Percentiles rank a stretch among this genome's conserved stretches.
phyloP scores from a whole-genome alignment of 2,329 filamentous ascomycete species.

The Alternaria sp. region DNA sequence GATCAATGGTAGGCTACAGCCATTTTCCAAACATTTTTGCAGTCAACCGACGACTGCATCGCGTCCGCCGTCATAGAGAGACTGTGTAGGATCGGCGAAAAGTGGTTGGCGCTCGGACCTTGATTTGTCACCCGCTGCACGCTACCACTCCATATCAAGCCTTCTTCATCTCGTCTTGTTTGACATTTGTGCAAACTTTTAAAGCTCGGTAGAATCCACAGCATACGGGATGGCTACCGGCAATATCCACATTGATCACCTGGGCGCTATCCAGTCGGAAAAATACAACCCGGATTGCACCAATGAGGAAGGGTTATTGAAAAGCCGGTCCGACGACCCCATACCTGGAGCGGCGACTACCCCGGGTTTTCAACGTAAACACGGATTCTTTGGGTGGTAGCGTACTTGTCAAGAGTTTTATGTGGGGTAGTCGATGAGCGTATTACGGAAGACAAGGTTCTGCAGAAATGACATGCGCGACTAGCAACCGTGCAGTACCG shows the following conservation, averaged over 20 bases:
- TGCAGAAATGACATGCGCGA: neutral
- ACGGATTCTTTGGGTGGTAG: conserved; percentile 7
- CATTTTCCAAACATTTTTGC: neutral
- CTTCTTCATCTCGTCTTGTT: neutral
- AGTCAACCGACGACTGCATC: neutral
- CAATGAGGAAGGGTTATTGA: conserved; percentile 17
- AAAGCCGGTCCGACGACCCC: conserved; percentile 10
- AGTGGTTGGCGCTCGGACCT: conserved; percentile 1
- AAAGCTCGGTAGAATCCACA: neutral
- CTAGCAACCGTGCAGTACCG: neutral
- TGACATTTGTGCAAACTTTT: neutral
- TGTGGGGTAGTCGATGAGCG: conserved; percentile 6
- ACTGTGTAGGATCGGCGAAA: neutral
- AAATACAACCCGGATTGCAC: conserved; percentile 24
- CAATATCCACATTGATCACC: conserved; percentile 6
- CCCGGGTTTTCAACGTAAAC: conserved; percentile 16
- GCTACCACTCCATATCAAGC: neutral
- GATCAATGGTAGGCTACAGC: neutral
- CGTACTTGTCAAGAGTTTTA: neutral
- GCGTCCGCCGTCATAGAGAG: conserved; percentile 14
- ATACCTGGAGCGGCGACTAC: conserved; percentile 12
- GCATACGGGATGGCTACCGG: conserved; percentile 12
- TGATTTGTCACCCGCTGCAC: neutral
- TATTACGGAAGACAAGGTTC: neutral
- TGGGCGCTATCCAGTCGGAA: conserved; percentile 13